Conservation (phyloP, 2,329 filamentous ascomycete species). For the Penicillium italicum region DNA sequence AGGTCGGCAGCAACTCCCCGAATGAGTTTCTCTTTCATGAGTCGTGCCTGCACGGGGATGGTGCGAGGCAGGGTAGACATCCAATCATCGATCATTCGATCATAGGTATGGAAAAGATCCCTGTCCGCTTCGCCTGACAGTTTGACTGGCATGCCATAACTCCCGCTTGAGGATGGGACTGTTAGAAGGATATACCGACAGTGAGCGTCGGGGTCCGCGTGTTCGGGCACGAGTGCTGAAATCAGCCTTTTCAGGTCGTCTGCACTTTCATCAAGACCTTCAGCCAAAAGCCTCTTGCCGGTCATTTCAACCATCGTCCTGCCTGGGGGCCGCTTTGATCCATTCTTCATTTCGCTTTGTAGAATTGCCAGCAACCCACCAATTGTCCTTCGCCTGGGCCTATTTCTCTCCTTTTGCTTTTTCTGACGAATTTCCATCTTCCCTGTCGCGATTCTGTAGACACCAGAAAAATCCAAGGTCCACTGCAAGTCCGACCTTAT, state of each 20-base stretch:
- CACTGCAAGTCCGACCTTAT: constrained; percentile 23
- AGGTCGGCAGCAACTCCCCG: constrained; percentile 37
- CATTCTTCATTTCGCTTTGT: constrained; percentile 7
- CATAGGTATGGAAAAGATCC: constrained; percentile 33
- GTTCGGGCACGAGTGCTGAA: constrained; percentile 12
- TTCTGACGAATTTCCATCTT: constrained; percentile 3
- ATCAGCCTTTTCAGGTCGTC: constrained; percentile 29
- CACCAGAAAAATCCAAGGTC: constrained; percentile 26
- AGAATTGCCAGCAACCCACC: constrained; percentile 25
- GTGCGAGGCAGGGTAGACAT: constrained; percentile 31
- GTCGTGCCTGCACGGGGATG: constrained; percentile 37
- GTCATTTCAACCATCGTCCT: constrained; percentile 37
- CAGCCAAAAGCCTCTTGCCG: constrained; percentile 24
- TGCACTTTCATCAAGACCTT: constrained; percentile 38
- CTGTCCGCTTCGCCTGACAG: constrained; percentile 5
- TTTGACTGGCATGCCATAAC: constrained; percentile 10
- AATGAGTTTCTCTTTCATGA: constrained; percentile 39
- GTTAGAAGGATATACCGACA: constrained; percentile 22
- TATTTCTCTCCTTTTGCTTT: background rate
- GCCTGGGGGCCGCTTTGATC: constrained; percentile 11
- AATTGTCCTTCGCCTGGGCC: constrained; percentile 17
- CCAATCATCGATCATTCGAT: constrained; percentile 38
- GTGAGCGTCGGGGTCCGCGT: constrained; percentile 2
- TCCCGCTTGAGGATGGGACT: constrained; percentile 11
- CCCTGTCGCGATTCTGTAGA: constrained; percentile 20